Percentiles rank a stretch among this genome's conserved stretches.
Conservation (phyloP, 2,329 filamentous ascomycete species). For the Akanthomyces dipterigenus region DNA sequence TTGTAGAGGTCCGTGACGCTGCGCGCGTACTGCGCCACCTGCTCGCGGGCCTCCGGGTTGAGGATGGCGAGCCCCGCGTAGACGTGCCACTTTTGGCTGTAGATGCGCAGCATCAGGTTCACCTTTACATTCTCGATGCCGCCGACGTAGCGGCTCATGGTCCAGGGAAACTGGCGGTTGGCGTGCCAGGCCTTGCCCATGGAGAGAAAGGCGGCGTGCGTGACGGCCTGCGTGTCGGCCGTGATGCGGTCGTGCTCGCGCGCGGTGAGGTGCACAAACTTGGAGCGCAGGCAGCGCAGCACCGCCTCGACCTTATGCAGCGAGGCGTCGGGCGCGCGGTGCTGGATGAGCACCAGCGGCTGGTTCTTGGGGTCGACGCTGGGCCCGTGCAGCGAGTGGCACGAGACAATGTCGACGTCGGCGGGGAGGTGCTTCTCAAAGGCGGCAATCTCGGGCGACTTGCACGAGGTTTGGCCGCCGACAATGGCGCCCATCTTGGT, state of each 20-base stretch:
- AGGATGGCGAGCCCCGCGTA: conserved; percentile 96
- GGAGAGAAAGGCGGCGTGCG: conserved; percentile 90
- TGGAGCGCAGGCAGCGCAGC: conserved; percentile 76
- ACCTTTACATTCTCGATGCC: conserved; percentile 99
- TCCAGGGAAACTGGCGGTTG: conserved; percentile 94
- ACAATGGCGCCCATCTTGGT: conserved; percentile 95
- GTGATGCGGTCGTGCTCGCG: conserved; percentile 93
- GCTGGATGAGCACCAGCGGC: conserved; percentile 87
- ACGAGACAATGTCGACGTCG: conserved; percentile 91
- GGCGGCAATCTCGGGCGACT: conserved; percentile 88
- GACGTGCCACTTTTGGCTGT: conserved; percentile 98
- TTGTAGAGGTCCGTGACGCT: conserved; percentile 94
- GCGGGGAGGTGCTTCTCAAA: conserved; percentile 82
- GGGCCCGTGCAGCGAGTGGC: conserved; percentile 93
- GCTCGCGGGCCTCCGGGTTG: conserved; percentile 84
- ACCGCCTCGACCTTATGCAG: conserved; percentile 74
- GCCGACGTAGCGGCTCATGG: conserved; percentile 88
- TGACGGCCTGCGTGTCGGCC: conserved; percentile 95
- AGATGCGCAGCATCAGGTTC: conserved; percentile 95
- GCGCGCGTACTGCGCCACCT: conserved; percentile 90
- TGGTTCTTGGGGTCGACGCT: conserved; percentile 83
- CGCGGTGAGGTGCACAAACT: conserved; percentile 80
- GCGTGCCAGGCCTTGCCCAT: conserved; percentile 99
- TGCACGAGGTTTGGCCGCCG: conserved; percentile 96
- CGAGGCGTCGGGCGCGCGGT: conserved; percentile 72